Base-by-base conservation (phyloP, 805 yeast genomes). In the Grigorovia transvaalensis region DNA sequence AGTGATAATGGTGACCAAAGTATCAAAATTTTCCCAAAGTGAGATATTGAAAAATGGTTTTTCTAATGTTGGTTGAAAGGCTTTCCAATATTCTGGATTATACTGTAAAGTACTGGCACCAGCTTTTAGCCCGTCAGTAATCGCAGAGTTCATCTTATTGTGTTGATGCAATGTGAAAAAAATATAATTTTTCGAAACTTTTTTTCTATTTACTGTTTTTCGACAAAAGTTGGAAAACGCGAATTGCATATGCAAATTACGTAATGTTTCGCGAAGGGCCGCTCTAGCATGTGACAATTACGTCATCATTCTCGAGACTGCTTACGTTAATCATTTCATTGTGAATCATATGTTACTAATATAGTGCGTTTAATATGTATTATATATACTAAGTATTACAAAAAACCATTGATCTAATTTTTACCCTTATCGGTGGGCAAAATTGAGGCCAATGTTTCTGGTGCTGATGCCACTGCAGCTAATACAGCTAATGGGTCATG, bases 391-490 rank as follows among this genome's bases (percentile, higher is more conserved):
- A n/a, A n/a, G 27, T n/a, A 18, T 41, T 23, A 48, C 9, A 33
- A 11, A 13, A 5, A 11, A 33, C 15, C 15, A 6, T 33, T 33
- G 38, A 11, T 13, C 38, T 33, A 33, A 33, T 33, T 13, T 30
- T 20, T 43, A 27, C n/a, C 23, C 2, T 23, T 42, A 17, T 45
- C 12, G 23, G 46, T 38, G 4, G 59, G 50, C 2, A 52, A 23
- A 13, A 54, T 50, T 2, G 59, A 51, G 7, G 57, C 53, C 44
- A 62, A 52, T 15, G 59, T 58, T 48, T 63, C 66, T 15, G 67
- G 62, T 11, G 69, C 68, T 3, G 72, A 68, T 9, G 72, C 72
- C 9, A 68, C 62, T 1, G 72, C 72, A 1, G 72, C 72, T 13
- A 68, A 54, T 2, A 71, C 71, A 33, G 71, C 71, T 44, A 68